Evolutionary conservation across 148 eudicot genomes (phyloP).

Genomic region (Agrostemma githago): DNA sequence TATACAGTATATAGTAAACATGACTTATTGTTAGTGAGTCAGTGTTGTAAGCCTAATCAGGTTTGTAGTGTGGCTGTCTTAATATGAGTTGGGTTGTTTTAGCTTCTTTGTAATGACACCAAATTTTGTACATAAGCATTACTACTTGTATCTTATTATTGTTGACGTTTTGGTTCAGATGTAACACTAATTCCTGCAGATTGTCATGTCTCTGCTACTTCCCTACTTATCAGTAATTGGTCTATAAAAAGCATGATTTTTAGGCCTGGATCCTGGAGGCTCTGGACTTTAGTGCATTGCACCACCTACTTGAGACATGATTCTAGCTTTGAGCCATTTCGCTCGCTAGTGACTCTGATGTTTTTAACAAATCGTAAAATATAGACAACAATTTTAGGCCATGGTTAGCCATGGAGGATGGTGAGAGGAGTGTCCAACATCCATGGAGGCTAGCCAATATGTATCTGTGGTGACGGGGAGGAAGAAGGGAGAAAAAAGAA

Average conservation of each 20-base stretch:
- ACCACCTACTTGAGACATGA: background rate
- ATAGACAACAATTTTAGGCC: too few species aligned
- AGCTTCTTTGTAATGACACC: background rate
- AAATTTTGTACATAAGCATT: background rate
- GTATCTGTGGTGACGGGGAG: too few species aligned
- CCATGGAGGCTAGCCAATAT: too few species aligned
- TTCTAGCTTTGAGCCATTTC: background rate
- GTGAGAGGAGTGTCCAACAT: too few species aligned
- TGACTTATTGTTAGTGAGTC: background rate
- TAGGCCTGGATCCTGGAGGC: background rate
- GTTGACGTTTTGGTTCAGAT: background rate
- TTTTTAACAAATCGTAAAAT: too few species aligned
- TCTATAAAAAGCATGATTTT: background rate
- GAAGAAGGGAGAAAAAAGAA: too few species aligned
- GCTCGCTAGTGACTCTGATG: background rate
- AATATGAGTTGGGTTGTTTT: slow-evolving; percentile 1
- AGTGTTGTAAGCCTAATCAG: slow-evolving; percentile 12
- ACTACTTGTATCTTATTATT: background rate
- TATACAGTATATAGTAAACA: background rate
- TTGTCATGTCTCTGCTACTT: background rate
- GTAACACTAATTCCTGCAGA: background rate
- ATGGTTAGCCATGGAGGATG: too few species aligned
- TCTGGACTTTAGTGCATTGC: background rate
- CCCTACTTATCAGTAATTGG: background rate
- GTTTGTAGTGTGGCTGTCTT: slow-evolving; percentile 23